Evolutionary conservation across 805 yeast genomes (phyloP).

Genomic region (Wickerhamomyces queroliae): DNA sequence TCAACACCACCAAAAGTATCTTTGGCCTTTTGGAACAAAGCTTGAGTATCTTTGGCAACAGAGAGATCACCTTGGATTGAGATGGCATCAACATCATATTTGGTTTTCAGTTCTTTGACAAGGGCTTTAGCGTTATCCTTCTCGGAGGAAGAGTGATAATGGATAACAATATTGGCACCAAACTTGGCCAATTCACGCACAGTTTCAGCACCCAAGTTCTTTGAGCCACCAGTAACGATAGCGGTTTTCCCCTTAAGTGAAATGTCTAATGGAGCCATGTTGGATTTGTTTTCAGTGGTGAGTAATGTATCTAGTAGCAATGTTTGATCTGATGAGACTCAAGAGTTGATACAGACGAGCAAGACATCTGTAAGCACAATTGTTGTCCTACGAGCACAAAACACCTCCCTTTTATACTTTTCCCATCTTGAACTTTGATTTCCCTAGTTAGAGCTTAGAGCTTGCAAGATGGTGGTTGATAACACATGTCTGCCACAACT

Average conservation of each 20-base stretch:
- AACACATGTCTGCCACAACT: no score
- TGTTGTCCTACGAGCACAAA: no score
- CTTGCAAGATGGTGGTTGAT: no score
- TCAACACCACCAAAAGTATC: slow-evolving; percentile 45
- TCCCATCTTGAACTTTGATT: no score
- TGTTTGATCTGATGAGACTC: no score
- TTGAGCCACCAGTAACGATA: slow-evolving; percentile 55
- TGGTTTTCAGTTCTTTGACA: slow-evolving; percentile 28
- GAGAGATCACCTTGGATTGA: slow-evolving; percentile 18
- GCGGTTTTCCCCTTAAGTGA: slow-evolving; percentile 41
- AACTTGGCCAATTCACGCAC: slow-evolving; percentile 48
- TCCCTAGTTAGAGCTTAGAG: no score
- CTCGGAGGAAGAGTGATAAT: slow-evolving; percentile 43
- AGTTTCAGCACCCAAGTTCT: slow-evolving; percentile 52
- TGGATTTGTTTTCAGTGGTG: no score
- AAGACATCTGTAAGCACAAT: no score
- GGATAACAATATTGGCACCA: slow-evolving; percentile 50
- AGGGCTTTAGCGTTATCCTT: slow-evolving; percentile 30
- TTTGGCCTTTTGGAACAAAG: slow-evolving; percentile 41
- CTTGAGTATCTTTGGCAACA: slow-evolving; percentile 33
- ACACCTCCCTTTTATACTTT: no score
- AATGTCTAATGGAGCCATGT: slow-evolving; percentile 19
- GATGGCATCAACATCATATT: slow-evolving; percentile 33
- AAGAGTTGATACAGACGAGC: no score
- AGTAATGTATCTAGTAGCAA: no score